Evolutionary conservation across 129 eudicot genomes (phyloP), one percentile per base, ranked within the genome.

Genomic region (Rutidosis leptorrhynchoides): DNA sequence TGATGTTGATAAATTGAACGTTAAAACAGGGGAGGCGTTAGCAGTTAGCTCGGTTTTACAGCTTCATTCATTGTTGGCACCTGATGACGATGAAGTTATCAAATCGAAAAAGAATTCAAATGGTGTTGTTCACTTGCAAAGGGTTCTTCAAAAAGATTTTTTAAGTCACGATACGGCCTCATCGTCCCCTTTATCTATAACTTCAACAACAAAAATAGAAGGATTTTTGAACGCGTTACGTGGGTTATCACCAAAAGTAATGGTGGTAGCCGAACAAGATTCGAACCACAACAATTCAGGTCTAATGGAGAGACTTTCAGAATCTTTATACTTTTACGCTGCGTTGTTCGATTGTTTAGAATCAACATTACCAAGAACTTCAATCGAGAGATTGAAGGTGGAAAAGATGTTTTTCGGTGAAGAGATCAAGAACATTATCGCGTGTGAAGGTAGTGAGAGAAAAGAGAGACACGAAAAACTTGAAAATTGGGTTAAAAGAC

Each of bases 11-110:
- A 86, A 79, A 49, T 40, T 93, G 28, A 83, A 93, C 20, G 99
- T 93, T 12, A 93, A 93, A 77, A 93, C 99, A 2, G 99, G 99
- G 37, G 99, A 93, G 68, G 99, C 99, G 69, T 71, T 93, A 58
- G 99, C 96, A 1, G 84, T 93, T 58, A 93, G 92, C 81, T 86
- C 96, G 10, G 82, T 93, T 68, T 49, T 93, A n/a, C 96, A 84
- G n/a, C 40, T 93, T 54, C 99, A 93, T 80, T 58, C 96, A 16
- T 81, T 89, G 37, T 76, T 89, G 67, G 91, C 88, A 22, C 75
- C 79, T 8, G 83, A 77, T 23, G 82, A 79, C 20, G 82, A 82
- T 25, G 95, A 82, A 30, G 78, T 66, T 11, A 58, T 74, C 19
- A 77, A 75, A 30, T 77, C 78, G 12, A 85, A 46, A 48, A 85